Evolutionary conservation across 257 asterid species (phyloP), one percentile per base, ranked within the genome.

Genomic region (Lantana camara): DNA sequence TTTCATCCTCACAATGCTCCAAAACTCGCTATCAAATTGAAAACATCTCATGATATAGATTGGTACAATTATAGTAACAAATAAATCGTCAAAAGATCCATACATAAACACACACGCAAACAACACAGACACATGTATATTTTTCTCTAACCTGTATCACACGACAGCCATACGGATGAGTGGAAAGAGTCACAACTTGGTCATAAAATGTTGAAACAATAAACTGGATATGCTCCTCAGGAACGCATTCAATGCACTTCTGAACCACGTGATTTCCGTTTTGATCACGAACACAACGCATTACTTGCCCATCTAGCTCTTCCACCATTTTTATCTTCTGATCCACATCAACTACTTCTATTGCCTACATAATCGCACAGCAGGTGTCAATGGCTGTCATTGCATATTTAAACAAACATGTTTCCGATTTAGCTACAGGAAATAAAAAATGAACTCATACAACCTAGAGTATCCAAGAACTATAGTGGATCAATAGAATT

Each of bases 81-180:
- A 8, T 34, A 35, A n/a, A n/a, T n/a, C n/a, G n/a, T n/a, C n/a
- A n/a, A n/a, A n/a, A n/a, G n/a, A n/a, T n/a, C n/a, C n/a, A n/a
- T n/a, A n/a, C n/a, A n/a, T n/a, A n/a, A n/a, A n/a, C n/a, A n/a
- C n/a, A n/a, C n/a, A n/a, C n/a, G n/a, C n/a, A n/a, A n/a, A n/a
- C n/a, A n/a, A n/a, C n/a, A n/a, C n/a, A n/a, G n/a, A n/a, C n/a
- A n/a, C n/a, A n/a, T n/a, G 11, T 15, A 57, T 19, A 53, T 35
- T 58, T 46, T 56, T 54, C 19, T 44, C 77, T 46, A 67, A 92
- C 98, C 92, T 92, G 98, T 58, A 92, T 83, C 37, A 89, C 98
- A 52, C 98, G 98, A 68, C 98, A 92, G 41, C 98, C 98, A 82
- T 92, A 92, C 24, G 98, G 97, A 78, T 92, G 98, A 56, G 96